Percentiles rank a stretch among this genome's conserved stretches.
Conservation (phyloP, 176 grass and related monocot species). For the Elymus sibiricus region DNA sequence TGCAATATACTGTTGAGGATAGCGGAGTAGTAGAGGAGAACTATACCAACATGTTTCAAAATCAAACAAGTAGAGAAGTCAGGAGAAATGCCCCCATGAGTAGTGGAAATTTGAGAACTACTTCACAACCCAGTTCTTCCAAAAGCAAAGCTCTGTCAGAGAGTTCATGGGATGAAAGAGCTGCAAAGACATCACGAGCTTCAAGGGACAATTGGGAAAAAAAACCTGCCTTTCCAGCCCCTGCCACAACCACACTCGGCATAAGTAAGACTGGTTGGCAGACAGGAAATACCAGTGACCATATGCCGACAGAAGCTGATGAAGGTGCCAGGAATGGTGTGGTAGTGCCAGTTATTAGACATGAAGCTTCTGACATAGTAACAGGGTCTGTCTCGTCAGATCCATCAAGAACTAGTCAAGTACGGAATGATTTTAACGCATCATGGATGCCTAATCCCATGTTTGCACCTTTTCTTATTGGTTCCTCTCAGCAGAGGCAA, state of each 20-base stretch:
- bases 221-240: constrained; percentile 41
- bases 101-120: constrained; percentile 28
- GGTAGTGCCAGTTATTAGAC: constrained; percentile 36
- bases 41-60: constrained; percentile 45
- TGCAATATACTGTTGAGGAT: constrained; percentile 43
- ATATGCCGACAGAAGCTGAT: constrained; percentile 48
- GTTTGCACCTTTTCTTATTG: constrained; percentile 65
- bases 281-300: constrained; percentile 41
- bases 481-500: constrained; percentile 59
- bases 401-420: constrained; percentile 42
- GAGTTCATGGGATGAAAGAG: constrained; percentile 51
- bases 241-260: constrained; percentile 3
- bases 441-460: constrained; percentile 50
- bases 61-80: constrained; percentile 47
- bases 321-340: constrained; percentile 35
- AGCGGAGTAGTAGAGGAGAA: constrained; percentile 35
- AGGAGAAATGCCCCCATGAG: constrained; percentile 34
- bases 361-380: constrained; percentile 57
- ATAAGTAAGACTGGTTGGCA: constrained; percentile 61
- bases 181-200: constrained; percentile 46
- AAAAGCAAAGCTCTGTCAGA: constrained; percentile 44
- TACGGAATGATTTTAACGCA: constrained; percentile 53
- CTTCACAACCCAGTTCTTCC: constrained; percentile 46
- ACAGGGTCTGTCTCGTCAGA: constrained; percentile 22
- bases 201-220: constrained; percentile 68